These are phyloP conservation scores for Symbiotaphrina buchneri DNA, from an alignment of 495 filamentous ascomycete species.

Conservation along the genomic window DNA sequence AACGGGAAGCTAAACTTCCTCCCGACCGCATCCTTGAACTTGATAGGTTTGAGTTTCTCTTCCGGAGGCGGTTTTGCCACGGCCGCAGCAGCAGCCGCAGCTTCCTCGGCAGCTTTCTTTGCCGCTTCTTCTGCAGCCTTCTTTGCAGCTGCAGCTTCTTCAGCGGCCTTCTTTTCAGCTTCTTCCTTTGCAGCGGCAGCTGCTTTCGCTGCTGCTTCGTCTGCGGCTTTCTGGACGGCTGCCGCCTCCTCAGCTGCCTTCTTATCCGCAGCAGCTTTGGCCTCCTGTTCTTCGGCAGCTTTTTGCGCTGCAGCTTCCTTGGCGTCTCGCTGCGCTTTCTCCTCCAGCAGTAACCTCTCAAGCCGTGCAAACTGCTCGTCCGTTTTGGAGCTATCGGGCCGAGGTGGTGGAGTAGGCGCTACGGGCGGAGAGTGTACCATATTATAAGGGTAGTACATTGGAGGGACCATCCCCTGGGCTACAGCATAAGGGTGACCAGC, in stretches of 20 bases:
- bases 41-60: conserved; percentile 27
- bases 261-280: conserved; percentile 13
- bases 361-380: conserved; percentile 7
- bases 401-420: conserved; percentile 10
- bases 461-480: background rate
- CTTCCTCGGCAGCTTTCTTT: conserved; percentile 11
- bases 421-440: conserved; percentile 7
- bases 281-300: conserved; percentile 14
- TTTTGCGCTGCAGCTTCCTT: conserved; percentile 9
- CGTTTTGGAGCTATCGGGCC: conserved; percentile 3
- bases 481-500: conserved; percentile 16
- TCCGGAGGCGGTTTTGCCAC: conserved; percentile 25
- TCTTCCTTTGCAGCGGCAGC: conserved; percentile 2
- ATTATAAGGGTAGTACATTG: conserved; percentile 6
- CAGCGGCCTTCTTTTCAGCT: conserved; percentile 6
- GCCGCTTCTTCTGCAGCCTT: conserved; percentile 10
- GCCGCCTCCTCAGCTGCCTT: conserved; percentile 9
- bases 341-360: conserved; percentile 5
- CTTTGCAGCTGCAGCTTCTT: conserved; percentile 10
- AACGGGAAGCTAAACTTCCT: conserved; percentile 42
- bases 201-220: conserved; percentile 1
- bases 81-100: conserved; percentile 14
- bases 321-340: conserved; percentile 4
- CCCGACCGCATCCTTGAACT: conserved; percentile 43
- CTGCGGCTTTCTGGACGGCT: conserved; percentile 2